Percentiles rank a stretch among this genome's conserved stretches.
These are phyloP conservation scores for Geranomyces michiganensis DNA, from an alignment of 192 early-diverging fungal species.

Conservation along the genomic window DNA sequence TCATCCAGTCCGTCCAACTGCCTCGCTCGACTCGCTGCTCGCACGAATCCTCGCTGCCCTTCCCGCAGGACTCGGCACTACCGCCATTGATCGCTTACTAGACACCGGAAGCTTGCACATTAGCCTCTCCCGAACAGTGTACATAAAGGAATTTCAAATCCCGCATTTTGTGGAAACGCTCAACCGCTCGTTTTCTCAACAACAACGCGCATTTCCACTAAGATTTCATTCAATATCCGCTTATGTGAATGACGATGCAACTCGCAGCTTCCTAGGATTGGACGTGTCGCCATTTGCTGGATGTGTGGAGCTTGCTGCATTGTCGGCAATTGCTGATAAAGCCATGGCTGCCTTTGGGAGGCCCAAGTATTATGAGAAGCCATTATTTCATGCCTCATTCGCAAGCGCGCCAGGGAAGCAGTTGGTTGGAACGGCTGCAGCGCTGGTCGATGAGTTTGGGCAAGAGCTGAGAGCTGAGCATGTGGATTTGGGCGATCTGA, in stretches of 20 bases:
- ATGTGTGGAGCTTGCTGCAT: background rate
- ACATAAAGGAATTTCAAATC: slow-evolving; percentile 56
- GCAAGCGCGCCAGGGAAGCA: background rate
- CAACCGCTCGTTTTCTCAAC: slow-evolving; percentile 11
- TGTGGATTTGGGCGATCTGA: background rate
- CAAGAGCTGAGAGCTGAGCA: background rate
- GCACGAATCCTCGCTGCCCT: too few species aligned
- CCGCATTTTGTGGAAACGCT: slow-evolving; percentile 39
- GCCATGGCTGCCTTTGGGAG: slow-evolving; percentile 18
- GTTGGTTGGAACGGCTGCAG: background rate
- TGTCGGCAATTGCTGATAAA: slow-evolving; percentile 4
- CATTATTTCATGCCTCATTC: slow-evolving; percentile 17
- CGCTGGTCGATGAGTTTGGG: background rate
- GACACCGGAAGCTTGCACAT: slow-evolving; percentile 37
- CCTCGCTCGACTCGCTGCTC: too few species aligned
- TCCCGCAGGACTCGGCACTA: background rate
- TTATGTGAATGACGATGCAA: slow-evolving; percentile 51
- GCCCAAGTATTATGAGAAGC: slow-evolving; percentile 22
- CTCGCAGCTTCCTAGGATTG: slow-evolving; percentile 48
- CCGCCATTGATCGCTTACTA: background rate
- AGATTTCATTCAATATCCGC: background rate
- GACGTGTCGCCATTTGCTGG: slow-evolving; percentile 33
- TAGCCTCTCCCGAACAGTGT: slow-evolving; percentile 48
- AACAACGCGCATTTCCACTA: slow-evolving; percentile 1
- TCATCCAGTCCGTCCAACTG: too few species aligned